phyloP scores from a whole-genome alignment of 2,329 filamentous ascomycete genomes.

The Ambrosiella cleistominuta region DNA sequence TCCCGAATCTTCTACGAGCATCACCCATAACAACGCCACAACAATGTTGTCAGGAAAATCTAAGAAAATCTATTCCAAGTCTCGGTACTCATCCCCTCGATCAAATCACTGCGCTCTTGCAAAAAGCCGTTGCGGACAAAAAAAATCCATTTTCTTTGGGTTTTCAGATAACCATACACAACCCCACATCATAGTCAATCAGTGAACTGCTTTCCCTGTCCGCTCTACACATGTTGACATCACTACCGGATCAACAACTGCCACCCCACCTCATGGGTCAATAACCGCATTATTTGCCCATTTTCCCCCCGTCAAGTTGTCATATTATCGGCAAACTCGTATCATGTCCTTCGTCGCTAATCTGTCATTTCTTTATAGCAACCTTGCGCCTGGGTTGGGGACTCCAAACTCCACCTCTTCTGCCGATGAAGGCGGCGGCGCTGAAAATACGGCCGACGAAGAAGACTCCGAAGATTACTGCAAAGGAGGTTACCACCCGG shows the following conservation, averaged over 20 bases:
- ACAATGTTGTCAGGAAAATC: conserved; percentile 8
- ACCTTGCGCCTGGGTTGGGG: conserved; percentile 31
- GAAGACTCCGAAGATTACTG: conserved; percentile 99
- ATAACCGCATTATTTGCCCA: background rate
- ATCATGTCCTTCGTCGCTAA: background rate
- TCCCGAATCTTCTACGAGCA: too few relatives aligned
- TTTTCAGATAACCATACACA: too few relatives aligned
- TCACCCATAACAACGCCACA: background rate
- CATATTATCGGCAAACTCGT: background rate
- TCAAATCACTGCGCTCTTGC: background rate
- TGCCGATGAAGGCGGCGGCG: conserved; percentile 57
- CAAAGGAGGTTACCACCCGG: conserved; percentile 96
- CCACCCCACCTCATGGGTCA: background rate
- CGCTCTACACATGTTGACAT: background rate
- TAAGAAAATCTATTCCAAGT: conserved; percentile 10
- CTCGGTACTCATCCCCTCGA: conserved; percentile 6
- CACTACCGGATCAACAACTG: background rate
- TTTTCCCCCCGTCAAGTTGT: background rate
- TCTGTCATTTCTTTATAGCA: conserved; percentile 3
- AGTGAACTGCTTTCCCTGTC: background rate
- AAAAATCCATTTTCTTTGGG: too few relatives aligned
- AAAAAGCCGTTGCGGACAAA: too few relatives aligned
- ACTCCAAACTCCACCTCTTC: conserved; percentile 60
- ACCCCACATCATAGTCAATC: too few relatives aligned
- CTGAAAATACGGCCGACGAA: conserved; percentile 89